phyloP scores from a whole-genome alignment of 2,329 filamentous ascomycete genomes.

The Cercospora sp. region DNA sequence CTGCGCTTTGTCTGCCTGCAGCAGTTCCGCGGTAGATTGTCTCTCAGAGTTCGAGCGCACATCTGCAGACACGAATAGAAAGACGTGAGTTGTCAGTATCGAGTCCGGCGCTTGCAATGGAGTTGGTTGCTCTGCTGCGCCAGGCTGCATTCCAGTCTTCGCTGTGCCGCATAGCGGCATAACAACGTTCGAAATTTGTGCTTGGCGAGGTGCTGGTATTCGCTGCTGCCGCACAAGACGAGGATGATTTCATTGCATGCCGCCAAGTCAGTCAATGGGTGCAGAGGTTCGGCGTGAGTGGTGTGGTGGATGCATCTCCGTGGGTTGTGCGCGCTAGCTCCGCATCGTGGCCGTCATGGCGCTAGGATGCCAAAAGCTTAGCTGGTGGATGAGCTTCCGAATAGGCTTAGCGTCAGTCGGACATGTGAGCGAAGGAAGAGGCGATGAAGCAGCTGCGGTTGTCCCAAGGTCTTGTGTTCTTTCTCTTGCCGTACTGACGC shows the following conservation, averaged over 20 bases:
- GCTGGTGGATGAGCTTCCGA: background rate
- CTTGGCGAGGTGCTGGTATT: background rate
- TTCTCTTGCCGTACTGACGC: conserved; percentile 9
- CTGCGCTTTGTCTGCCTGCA: background rate
- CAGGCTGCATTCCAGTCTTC: conserved; percentile 3
- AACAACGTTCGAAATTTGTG: background rate
- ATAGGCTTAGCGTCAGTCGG: conserved; percentile 3
- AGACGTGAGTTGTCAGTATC: background rate
- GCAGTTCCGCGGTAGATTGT: background rate
- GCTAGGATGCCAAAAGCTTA: conserved; percentile 11
- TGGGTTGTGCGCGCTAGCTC: conserved; percentile 11
- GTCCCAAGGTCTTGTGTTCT: conserved; percentile 4
- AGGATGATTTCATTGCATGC: background rate
- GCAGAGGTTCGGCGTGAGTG: background rate
- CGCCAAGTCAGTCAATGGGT: conserved; percentile 11
- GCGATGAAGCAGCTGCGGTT: conserved; percentile 18
- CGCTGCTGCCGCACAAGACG: background rate
- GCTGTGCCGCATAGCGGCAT: background rate
- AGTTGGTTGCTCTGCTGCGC: conserved; percentile 4
- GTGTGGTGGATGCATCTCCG: background rate
- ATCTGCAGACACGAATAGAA: background rate
- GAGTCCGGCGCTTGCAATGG: background rate
- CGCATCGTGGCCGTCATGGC: conserved; percentile 6
- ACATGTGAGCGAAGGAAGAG: conserved; percentile 14
- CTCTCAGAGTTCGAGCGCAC: background rate